Evolutionary conservation across 352 stramenopile genomes (phyloP).

Genomic region (Globisporangium megalacanthum): DNA sequence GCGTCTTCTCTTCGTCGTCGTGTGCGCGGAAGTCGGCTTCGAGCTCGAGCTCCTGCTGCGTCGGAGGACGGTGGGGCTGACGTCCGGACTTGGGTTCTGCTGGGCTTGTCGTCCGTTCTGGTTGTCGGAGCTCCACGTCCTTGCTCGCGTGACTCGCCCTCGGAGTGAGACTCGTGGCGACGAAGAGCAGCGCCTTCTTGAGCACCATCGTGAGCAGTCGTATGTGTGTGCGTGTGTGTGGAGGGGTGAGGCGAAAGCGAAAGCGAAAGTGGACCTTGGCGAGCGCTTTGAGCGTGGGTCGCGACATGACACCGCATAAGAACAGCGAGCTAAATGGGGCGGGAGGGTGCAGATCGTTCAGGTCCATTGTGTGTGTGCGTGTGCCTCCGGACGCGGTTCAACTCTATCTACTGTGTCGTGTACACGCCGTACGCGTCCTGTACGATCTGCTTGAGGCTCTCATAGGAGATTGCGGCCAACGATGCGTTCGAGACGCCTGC

Average conservation of each 20-base stretch:
- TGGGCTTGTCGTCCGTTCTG: background rate
- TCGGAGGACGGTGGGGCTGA: background rate
- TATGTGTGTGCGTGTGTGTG: background rate
- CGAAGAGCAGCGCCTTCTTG: constrained; percentile 33
- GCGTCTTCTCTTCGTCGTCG: constrained; percentile 14
- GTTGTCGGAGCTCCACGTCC: constrained; percentile 1
- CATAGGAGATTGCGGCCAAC: constrained; percentile 19
- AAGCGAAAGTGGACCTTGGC: constrained; percentile 2
- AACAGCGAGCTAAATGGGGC: background rate
- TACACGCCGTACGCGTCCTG: constrained; percentile 54
- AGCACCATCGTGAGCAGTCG: constrained; percentile 24
- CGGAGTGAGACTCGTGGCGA: constrained; percentile 15
- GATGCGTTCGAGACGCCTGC: background rate
- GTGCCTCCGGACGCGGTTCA: background rate
- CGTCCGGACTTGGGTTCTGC: constrained; percentile 2
- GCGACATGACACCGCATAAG: too few relatives aligned
- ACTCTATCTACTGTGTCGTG: constrained; percentile 2
- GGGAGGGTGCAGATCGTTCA: background rate
- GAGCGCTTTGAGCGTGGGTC: background rate
- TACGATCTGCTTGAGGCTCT: constrained; percentile 43
- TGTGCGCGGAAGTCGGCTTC: constrained; percentile 5
- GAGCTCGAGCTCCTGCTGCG: constrained; percentile 13
- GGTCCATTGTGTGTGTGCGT: background rate
- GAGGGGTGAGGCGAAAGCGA: background rate
- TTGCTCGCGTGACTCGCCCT: background rate